Base-by-base conservation (phyloP, 1,284 basidiomycete species). In the Afroboletus lepidellus region DNA sequence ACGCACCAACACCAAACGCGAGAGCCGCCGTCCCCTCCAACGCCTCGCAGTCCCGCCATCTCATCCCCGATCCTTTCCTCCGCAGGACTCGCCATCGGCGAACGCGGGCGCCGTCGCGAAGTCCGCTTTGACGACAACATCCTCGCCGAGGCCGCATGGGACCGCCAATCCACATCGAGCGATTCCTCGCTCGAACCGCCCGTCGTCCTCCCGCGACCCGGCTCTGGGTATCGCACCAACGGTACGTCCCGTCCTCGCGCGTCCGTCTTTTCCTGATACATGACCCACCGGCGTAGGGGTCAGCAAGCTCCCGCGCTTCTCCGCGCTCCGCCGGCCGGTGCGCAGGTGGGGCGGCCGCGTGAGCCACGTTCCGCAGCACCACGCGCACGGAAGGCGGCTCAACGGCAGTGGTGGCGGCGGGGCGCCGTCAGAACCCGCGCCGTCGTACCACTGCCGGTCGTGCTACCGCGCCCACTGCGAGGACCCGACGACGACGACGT, bases 41-140 rank as follows among this genome's bases (percentile, higher is more conserved):
- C 23, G 3, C 15, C 53, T 27, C 57, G 42, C 29, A 71, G 62
- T 41, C 60, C 67, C 16, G 57, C 42, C 23, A 46, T 65, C 15
- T 44, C 67, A 5, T 68, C 69, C 0, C 69, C 66, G 16, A 41
- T 69, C 29, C 45, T 69, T 37, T 70, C 69, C 20, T 69, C 69
- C 8, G 54, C 55, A 3, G 62, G 69, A 24, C 57, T 71, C 38
- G 60, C 65, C 25, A 6, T 57, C 3, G 58, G 66, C 30, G 64
- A 60, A 20, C 60, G 55, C 33, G 69, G 56, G n/a, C 69, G 58
- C 18, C 65, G 65, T 6, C 66, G 69, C 3, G 66, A 72, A 50
- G 66, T 72, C 16, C 65, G 65, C n/a, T 69, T 69, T 20, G 69
- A 70, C 25, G 69, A 70, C 5, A 71, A 57, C 36, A 70, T 69